Evolutionary conservation across 371 early-diverging fungal genomes (phyloP).

Genomic region (Zancudomyces culisetae): DNA sequence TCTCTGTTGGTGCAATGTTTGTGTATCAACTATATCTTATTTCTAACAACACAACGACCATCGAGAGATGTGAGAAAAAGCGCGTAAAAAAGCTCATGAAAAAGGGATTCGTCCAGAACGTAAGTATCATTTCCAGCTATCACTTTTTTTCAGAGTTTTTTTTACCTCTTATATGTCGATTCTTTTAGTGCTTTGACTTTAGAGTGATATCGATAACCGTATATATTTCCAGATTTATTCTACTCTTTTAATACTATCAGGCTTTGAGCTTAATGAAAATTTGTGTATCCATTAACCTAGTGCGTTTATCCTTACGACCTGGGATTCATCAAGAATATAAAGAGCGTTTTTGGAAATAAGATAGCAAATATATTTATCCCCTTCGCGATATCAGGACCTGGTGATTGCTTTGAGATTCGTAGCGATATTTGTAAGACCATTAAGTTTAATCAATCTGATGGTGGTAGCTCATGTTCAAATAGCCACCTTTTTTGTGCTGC

Average conservation of each 20-base stretch:
- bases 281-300: slow-evolving; percentile 11
- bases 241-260: background rate
- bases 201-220: too few species aligned
- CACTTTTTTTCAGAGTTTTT: too few species aligned
- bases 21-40: slow-evolving; percentile 70
- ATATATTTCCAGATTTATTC: background rate
- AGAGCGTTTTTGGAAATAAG: slow-evolving; percentile 52
- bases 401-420: background rate
- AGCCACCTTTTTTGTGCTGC: too few species aligned
- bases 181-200: too few species aligned
- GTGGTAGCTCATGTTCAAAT: too few species aligned
- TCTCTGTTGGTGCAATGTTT: slow-evolving; percentile 61
- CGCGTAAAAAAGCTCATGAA: slow-evolving; percentile 58
- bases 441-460: too few species aligned
- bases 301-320: slow-evolving; percentile 80
- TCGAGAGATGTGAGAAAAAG: slow-evolving; percentile 68
- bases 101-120: slow-evolving; percentile 34
- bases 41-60: slow-evolving; percentile 78
- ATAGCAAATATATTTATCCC: slow-evolving; percentile 55
- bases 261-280: background rate
- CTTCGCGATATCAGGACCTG: background rate
- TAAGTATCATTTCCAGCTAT: too few species aligned
- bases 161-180: too few species aligned
- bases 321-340: slow-evolving; percentile 55
- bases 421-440: background rate